Evolutionary conservation across 352 stramenopile species (phyloP).

Genomic region (Phytophthora chlamydospora): DNA sequence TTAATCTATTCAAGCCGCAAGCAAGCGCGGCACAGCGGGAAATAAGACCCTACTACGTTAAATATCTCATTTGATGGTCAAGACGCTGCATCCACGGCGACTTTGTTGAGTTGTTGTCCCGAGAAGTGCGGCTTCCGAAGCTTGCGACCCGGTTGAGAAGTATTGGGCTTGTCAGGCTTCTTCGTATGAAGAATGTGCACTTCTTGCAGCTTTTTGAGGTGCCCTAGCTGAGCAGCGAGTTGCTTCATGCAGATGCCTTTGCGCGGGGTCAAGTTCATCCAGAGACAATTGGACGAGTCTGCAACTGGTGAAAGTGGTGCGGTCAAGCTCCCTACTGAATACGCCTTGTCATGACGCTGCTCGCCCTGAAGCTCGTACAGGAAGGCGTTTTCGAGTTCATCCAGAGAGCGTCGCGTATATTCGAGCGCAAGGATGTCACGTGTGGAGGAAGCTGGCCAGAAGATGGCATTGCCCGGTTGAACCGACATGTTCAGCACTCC

Average conservation of each 20-base stretch:
- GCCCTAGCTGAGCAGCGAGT: conserved; percentile 56
- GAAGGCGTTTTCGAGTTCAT: conserved; percentile 49
- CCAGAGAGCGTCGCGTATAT: conserved; percentile 50
- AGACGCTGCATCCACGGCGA: conserved; percentile 31
- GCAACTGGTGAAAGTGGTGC: not conserved
- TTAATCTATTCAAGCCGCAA: conserved; percentile 32
- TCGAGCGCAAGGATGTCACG: conserved; percentile 40
- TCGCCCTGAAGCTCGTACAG: conserved; percentile 70
- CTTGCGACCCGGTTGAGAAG: conserved; percentile 19
- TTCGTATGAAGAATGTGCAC: conserved; percentile 11
- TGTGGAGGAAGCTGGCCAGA: conserved; percentile 53
- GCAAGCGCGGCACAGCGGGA: no score
- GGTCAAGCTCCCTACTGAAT: conserved; percentile 38
- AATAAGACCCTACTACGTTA: conserved; percentile 5
- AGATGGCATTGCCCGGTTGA: conserved; percentile 36
- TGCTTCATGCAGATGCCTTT: conserved; percentile 76
- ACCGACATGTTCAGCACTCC: conserved; percentile 25
- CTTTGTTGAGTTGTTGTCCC: conserved; percentile 50
- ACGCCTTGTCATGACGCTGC: conserved; percentile 41
- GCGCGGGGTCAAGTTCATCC: conserved; percentile 55
- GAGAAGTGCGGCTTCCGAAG: conserved; percentile 51
- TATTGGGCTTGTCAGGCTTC: conserved; percentile 7
- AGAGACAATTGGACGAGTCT: conserved; percentile 32
- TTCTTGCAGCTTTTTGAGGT: conserved; percentile 33
- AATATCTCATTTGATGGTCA: conserved; percentile 19